phyloP scores from a whole-genome alignment of 345 rosid species.

The Xanthoceras sorbifolium region DNA sequence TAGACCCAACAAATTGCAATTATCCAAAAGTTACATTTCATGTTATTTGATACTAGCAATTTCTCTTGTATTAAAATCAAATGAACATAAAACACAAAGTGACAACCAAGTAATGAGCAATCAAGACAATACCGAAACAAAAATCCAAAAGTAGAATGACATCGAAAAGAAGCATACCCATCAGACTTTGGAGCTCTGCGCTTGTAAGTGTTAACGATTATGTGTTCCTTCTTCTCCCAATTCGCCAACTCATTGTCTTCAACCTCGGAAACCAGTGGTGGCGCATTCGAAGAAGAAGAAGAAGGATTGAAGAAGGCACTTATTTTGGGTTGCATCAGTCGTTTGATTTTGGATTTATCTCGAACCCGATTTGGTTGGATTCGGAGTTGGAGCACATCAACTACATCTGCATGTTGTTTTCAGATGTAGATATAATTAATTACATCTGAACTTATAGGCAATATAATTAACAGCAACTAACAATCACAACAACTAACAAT shows the following conservation, averaged over 20 bases:
- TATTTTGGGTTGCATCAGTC: conserved; percentile 71
- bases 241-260: conserved; percentile 38
- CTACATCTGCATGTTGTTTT: no score
- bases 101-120: not conserved
- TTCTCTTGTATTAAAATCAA: not conserved
- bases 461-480: no score
- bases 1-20: no score
- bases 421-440: no score
- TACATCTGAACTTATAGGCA: no score
- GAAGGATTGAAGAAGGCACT: conserved; percentile 68
- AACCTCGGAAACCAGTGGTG: conserved; percentile 20
- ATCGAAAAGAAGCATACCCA: conserved; percentile 26
- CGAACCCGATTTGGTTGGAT: no score
- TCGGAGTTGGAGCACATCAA: no score
- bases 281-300: conserved; percentile 27
- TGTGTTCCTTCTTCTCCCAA: conserved; percentile 45
- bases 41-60: not conserved
- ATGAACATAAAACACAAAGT: not conserved
- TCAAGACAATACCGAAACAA: not conserved
- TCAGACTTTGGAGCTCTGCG: conserved; percentile 44
- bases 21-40: no score
- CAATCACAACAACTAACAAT: no score
- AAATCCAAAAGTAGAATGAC: not conserved
- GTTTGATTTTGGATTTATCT: not conserved
- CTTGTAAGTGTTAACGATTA: conserved; percentile 47